Conservation (phyloP, 2,329 filamentous ascomycete genomes). For the Xylaria sp. region DNA sequence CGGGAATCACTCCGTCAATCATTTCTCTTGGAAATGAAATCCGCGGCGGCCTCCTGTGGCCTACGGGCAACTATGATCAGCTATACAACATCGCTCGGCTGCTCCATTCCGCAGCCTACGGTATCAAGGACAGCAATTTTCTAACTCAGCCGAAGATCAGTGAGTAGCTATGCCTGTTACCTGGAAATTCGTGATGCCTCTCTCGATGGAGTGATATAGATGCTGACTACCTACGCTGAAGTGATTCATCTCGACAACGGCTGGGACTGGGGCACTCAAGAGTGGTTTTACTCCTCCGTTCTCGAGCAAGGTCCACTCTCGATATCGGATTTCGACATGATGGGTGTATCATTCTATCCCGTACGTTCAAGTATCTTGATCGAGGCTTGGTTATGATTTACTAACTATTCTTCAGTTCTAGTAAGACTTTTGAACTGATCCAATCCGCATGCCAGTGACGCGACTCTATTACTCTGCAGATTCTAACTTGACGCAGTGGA, state of each 20-base stretch:
- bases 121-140: conserved; percentile 58
- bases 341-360: conserved; percentile 72
- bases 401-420: conserved; percentile 16
- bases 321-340: conserved; percentile 59
- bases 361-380: conserved; percentile 19
- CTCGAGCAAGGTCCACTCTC: conserved; percentile 31
- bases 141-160: conserved; percentile 56
- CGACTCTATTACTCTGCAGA: neutral
- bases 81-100: conserved; percentile 58
- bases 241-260: conserved; percentile 71
- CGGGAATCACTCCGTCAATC: conserved; percentile 52
- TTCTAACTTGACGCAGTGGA: conserved; percentile 32
- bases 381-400: neutral
- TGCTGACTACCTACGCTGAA: conserved; percentile 3
- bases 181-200: too few relatives aligned
- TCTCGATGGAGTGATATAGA: neutral
- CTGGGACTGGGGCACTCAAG: conserved; percentile 63
- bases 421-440: conserved; percentile 6
- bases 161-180: neutral
- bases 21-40: conserved; percentile 73
- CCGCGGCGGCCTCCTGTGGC: conserved; percentile 60
- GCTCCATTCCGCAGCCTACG: conserved; percentile 58
- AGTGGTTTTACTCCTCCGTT: conserved; percentile 54
- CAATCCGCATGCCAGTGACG: neutral
- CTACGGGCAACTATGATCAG: conserved; percentile 51